Conservation (phyloP, 176 grass and related monocot genomes). For the Echinochloa phyllopogon region DNA sequence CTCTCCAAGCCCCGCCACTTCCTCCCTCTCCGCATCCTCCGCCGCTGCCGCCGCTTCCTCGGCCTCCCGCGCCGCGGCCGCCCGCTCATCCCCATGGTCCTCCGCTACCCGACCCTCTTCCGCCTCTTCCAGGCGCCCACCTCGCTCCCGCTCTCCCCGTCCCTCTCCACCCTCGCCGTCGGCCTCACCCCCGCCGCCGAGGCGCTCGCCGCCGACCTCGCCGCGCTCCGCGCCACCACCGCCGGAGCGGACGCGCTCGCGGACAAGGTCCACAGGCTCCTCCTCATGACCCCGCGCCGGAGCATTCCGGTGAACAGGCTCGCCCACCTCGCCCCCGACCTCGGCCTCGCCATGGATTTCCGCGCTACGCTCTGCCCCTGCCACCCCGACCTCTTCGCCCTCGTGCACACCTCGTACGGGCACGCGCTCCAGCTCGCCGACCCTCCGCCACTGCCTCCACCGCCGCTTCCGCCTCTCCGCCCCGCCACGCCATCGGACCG, state of each 20-base stretch:
- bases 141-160: slow-evolving; percentile 32
- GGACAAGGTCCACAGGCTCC: slow-evolving; percentile 59
- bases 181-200: slow-evolving; percentile 64
- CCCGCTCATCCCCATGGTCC: slow-evolving; percentile 61
- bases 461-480: slow-evolving; percentile 39
- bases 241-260: slow-evolving; percentile 37
- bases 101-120: slow-evolving; percentile 77
- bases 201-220: slow-evolving; percentile 43
- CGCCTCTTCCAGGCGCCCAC: slow-evolving; percentile 57
- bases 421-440: slow-evolving; percentile 54
- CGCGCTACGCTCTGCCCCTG: slow-evolving; percentile 57
- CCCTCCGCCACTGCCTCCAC: slow-evolving; percentile 43
- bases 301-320: slow-evolving; percentile 57
- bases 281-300: slow-evolving; percentile 53
- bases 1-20: slow-evolving; percentile 77
- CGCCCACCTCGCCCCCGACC: slow-evolving; percentile 72
- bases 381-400: slow-evolving; percentile 54
- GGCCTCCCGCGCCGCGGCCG: slow-evolving; percentile 50
- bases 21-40: slow-evolving; percentile 79
- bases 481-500: not conserved
- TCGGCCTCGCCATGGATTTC: slow-evolving; percentile 74
- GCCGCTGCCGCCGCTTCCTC: slow-evolving; percentile 65
- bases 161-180: slow-evolving; percentile 56
- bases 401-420: slow-evolving; percentile 61
- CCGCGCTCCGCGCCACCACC: slow-evolving; percentile 18